These are phyloP conservation scores for Entophlyctis luteolus DNA, from an alignment of 192 early-diverging fungal species.

Conservation along the genomic window DNA sequence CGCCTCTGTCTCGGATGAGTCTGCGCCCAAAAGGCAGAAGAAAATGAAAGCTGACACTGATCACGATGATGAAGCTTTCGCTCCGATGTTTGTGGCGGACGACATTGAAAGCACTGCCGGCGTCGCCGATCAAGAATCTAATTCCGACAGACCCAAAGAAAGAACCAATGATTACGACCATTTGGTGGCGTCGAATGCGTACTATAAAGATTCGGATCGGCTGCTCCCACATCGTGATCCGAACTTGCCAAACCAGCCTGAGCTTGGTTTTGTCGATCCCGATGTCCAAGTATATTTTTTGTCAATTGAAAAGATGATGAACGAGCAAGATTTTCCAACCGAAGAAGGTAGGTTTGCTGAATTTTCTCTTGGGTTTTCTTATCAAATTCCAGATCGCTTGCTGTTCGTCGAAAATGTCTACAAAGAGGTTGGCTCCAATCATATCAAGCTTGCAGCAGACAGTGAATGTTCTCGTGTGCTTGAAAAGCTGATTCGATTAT, in stretches of 20 bases:
- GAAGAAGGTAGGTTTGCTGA: conserved; percentile 22
- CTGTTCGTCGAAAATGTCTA: conserved; percentile 78
- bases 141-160: background rate
- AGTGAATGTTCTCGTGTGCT: conserved; percentile 71
- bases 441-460: conserved; percentile 70
- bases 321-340: conserved; percentile 32
- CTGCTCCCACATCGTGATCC: conserved; percentile 10
- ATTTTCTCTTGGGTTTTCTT: background rate
- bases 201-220: conserved; percentile 10
- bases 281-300: conserved; percentile 32
- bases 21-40: background rate
- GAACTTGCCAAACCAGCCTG: conserved; percentile 10
- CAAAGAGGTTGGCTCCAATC: conserved; percentile 68
- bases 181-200: background rate
- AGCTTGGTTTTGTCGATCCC: conserved; percentile 9
- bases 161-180: background rate
- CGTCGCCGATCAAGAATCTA: background rate
- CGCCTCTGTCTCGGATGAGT: background rate
- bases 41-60: background rate
- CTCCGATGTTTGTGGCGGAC: background rate
- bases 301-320: conserved; percentile 36
- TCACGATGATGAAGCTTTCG: background rate
- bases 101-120: background rate
- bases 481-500: conserved; percentile 71
- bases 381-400: conserved; percentile 6